These are phyloP conservation scores for Triticum aestivum DNA, from an alignment of 176 grass and related monocot species.

Conservation along the genomic window DNA sequence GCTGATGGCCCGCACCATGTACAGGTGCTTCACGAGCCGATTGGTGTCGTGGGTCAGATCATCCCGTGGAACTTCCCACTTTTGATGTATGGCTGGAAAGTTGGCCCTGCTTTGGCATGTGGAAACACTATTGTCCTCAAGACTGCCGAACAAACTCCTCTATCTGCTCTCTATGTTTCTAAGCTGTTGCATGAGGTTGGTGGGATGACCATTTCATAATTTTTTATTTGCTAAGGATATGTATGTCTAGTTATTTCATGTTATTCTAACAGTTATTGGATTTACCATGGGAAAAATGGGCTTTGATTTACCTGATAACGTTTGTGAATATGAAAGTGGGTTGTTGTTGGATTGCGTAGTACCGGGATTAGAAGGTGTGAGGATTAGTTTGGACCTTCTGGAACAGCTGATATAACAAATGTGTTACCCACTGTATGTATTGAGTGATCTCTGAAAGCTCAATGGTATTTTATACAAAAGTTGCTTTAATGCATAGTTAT, in stretches of 20 bases:
- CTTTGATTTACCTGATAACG: background rate
- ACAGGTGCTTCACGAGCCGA: slow-evolving; percentile 83
- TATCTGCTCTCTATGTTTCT: slow-evolving; percentile 65
- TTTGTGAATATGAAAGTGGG: background rate
- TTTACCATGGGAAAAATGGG: background rate
- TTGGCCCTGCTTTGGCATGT: slow-evolving; percentile 90
- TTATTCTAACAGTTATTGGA: background rate
- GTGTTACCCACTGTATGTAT: background rate
- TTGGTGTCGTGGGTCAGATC: slow-evolving; percentile 86
- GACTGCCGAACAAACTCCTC: slow-evolving; percentile 92
- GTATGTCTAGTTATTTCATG: background rate
- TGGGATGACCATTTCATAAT: background rate
- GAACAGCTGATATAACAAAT: background rate
- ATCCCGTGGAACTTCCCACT: slow-evolving; percentile 99
- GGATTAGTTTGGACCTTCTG: background rate
- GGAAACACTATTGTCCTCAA: slow-evolving; percentile 91
- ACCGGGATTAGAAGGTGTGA: background rate
- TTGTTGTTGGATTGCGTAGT: background rate
- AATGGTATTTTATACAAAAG: background rate
- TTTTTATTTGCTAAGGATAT: background rate
- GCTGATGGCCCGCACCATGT: slow-evolving; percentile 91
- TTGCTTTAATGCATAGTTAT: background rate
- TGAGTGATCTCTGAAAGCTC: background rate
- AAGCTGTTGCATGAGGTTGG: slow-evolving; percentile 87
- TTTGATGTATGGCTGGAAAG: slow-evolving; percentile 92